These are phyloP conservation scores for Apiotrichum porosum DNA, from an alignment of 1,284 basidiomycete genomes.

Conservation along the genomic window DNA sequence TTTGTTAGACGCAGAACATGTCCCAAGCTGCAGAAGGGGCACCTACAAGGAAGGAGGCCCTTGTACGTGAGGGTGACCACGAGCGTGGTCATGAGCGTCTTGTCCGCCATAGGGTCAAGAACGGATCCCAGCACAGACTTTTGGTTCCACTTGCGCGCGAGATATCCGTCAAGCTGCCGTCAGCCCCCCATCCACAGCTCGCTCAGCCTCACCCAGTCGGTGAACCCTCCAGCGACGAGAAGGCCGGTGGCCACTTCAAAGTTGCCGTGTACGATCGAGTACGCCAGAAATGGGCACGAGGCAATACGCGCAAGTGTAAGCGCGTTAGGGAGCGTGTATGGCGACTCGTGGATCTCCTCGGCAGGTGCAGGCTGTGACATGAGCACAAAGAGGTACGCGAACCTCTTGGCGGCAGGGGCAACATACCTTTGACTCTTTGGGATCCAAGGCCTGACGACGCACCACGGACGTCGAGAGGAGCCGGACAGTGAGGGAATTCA, in stretches of 20 bases:
- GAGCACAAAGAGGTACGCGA: too few relatives aligned
- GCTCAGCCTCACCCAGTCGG: slow-evolving; percentile 68
- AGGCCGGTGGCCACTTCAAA: slow-evolving; percentile 73
- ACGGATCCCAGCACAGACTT: slow-evolving; percentile 86
- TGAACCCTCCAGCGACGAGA: slow-evolving; percentile 80
- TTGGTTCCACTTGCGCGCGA: slow-evolving; percentile 82
- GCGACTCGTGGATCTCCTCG: slow-evolving; percentile 65
- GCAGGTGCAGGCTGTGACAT: too few relatives aligned
- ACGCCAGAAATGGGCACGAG: slow-evolving; percentile 84
- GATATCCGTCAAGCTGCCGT: slow-evolving; percentile 74
- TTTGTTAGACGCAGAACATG: too few relatives aligned
- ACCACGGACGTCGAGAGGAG: too few relatives aligned
- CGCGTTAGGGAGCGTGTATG: slow-evolving; percentile 90
- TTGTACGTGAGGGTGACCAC: slow-evolving; percentile 80
- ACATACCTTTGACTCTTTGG: too few relatives aligned
- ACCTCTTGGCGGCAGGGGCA: too few relatives aligned
- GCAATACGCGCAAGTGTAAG: slow-evolving; percentile 81
- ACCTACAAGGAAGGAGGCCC: slow-evolving; percentile 73
- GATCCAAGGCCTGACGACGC: too few relatives aligned
- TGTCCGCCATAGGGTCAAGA: slow-evolving; percentile 95
- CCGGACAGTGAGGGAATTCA: too few relatives aligned
- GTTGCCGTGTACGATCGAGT: slow-evolving; percentile 80
- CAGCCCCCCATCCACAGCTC: background rate
- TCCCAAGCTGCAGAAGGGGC: background rate
- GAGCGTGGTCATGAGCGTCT: slow-evolving; percentile 90